These are phyloP conservation scores for Eleusine indica DNA, from an alignment of 176 grass and related monocot genomes.

Conservation along the genomic window DNA sequence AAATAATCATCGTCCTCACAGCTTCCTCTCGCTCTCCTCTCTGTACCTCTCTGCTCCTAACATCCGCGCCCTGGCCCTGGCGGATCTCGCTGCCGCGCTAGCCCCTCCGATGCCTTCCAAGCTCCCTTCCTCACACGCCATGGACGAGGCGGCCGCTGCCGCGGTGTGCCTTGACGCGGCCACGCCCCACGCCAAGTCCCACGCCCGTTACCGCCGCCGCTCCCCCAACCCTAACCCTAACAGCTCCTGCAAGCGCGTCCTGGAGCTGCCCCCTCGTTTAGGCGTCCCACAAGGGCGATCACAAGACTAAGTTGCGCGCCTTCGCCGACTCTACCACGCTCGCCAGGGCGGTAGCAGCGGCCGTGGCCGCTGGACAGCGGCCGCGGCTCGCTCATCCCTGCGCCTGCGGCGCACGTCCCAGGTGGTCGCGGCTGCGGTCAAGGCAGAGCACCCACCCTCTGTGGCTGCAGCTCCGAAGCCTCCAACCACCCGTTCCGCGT, in stretches of 20 bases:
- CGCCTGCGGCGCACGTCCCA: not conserved
- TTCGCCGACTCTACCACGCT: slow-evolving; percentile 33
- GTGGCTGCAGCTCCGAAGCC: slow-evolving; percentile 51
- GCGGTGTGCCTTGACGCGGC: slow-evolving; percentile 2
- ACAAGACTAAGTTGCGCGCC: slow-evolving; percentile 18
- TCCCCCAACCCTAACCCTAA: slow-evolving; percentile 48
- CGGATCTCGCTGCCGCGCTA: too few relatives aligned
- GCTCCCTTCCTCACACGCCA: slow-evolving; percentile 43
- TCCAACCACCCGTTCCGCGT: slow-evolving; percentile 88
- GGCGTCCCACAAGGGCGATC: slow-evolving; percentile 47
- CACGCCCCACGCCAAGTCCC: slow-evolving; percentile 34
- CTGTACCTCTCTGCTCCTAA: too few relatives aligned
- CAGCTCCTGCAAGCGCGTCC: slow-evolving; percentile 10
- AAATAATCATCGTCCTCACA: too few relatives aligned
- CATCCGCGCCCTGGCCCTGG: too few relatives aligned
- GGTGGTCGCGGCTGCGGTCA: slow-evolving; percentile 49
- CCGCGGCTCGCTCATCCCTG: not conserved
- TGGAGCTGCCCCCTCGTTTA: not conserved
- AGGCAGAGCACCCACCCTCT: slow-evolving; percentile 65
- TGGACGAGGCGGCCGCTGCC: slow-evolving; percentile 29
- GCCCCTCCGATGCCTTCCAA: slow-evolving; percentile 49
- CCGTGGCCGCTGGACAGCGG: not conserved
- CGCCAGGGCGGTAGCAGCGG: slow-evolving; percentile 33
- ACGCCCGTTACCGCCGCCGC: slow-evolving; percentile 16
- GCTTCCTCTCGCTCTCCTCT: too few relatives aligned